Percentiles rank a stretch among this genome's conserved stretches.
Conservation (phyloP, 768 basidiomycete genomes). For the Hydnum rufescens region DNA sequence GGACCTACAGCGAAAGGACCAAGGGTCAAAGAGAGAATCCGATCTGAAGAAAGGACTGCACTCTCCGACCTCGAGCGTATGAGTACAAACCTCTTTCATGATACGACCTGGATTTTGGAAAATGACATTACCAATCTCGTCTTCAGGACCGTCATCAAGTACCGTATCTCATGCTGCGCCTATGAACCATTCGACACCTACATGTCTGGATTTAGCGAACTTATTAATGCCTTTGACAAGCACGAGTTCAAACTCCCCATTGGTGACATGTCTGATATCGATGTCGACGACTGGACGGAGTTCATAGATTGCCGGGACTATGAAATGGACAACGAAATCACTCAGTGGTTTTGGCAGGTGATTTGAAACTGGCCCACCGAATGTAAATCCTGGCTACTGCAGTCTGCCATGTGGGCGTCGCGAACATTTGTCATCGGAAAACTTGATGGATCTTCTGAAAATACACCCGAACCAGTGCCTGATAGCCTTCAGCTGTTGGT, state of each 20-base stretch:
- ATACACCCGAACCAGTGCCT: too few species aligned
- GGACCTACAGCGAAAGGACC: too few species aligned
- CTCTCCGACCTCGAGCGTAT: too few species aligned
- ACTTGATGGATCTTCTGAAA: too few species aligned
- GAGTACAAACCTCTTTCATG: too few species aligned
- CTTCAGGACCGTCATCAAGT: constrained; percentile 71
- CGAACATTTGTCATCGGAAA: constrained; percentile 97
- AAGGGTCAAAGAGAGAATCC: too few species aligned
- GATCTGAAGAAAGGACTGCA: too few species aligned
- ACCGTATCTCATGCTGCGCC: constrained; percentile 91
- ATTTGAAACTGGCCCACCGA: constrained; percentile 96
- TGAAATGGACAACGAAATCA: constrained; percentile 84
- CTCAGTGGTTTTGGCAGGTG: constrained; percentile 99
- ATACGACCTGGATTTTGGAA: too few species aligned
- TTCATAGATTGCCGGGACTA: constrained; percentile 98
- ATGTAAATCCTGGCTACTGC: constrained; percentile 85
- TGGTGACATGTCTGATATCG: constrained; percentile 99
- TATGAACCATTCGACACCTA: constrained; percentile 98
- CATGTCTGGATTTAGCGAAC: constrained; percentile 99
- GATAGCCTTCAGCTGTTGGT: too few species aligned
- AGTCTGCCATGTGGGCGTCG: constrained; percentile 93
- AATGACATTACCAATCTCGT: constrained; percentile 97
- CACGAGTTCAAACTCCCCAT: constrained; percentile 91
- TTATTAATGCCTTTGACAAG: constrained; percentile 97
- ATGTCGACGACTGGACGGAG: constrained; percentile 99